A percentile compares a stretch with the other conserved stretches of the same genome.
Evolutionary conservation across 495 filamentous ascomycete species (phyloP).

Genomic region (Neurospora terricola): DNA sequence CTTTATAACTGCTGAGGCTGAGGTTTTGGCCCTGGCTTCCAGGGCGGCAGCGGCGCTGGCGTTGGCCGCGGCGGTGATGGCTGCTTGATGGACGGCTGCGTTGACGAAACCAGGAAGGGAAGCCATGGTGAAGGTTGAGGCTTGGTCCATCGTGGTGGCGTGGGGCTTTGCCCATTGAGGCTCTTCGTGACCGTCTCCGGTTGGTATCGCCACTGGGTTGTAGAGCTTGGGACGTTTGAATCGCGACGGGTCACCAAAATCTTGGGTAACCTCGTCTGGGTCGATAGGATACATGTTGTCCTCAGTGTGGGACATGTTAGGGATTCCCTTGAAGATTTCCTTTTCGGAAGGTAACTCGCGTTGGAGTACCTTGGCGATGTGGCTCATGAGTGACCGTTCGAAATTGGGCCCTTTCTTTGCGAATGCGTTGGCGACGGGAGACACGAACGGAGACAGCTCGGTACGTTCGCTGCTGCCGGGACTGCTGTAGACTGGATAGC

Average conservation of each 20-base stretch:
- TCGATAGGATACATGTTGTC: constrained; percentile 32
- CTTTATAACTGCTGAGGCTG: constrained; percentile 5
- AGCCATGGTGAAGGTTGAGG: constrained; percentile 30
- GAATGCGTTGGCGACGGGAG: constrained; percentile 23
- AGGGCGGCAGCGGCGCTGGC: constrained; percentile 11
- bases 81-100: constrained; percentile 31
- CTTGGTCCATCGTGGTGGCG: constrained; percentile 37
- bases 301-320: constrained; percentile 28
- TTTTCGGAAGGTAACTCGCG: constrained; percentile 30
- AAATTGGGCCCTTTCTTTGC: constrained; percentile 35
- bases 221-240: constrained; percentile 21
- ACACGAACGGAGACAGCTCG: constrained; percentile 33
- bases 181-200: constrained; percentile 21
- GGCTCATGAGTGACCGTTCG: constrained; percentile 28
- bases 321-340: constrained; percentile 30
- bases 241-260: constrained; percentile 7
- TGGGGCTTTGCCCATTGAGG: constrained; percentile 20
- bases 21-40: constrained; percentile 11
- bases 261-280: constrained; percentile 12
- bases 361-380: constrained; percentile 30
- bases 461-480: constrained; percentile 21
- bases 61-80: constrained; percentile 16
- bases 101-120: constrained; percentile 33
- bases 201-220: constrained; percentile 7
- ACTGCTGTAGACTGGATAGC: constrained; percentile 49